Percentiles rank a stretch among this genome's conserved stretches.
These are phyloP conservation scores for Tulasnella calospora DNA, from an alignment of 768 basidiomycete species.

Conservation along the genomic window DNA sequence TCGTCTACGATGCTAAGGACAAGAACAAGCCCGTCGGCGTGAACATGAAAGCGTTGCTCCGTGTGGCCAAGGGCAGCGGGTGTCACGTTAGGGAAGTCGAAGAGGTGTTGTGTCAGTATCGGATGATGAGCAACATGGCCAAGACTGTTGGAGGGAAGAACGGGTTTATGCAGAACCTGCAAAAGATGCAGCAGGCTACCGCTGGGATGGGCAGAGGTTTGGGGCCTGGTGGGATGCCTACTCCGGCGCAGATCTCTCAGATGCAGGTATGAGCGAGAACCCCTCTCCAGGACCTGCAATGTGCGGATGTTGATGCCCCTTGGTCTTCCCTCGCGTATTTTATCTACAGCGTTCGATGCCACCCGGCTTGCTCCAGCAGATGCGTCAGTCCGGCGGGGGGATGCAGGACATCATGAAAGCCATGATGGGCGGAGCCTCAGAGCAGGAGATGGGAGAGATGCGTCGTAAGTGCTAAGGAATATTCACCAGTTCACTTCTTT, in stretches of 20 bases:
- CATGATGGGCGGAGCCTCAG: conserved; percentile 85
- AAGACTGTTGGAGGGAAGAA: conserved; percentile 97
- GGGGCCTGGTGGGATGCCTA: conserved; percentile 74
- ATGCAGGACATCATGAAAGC: conserved; percentile 98
- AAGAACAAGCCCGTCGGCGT: conserved; percentile 68
- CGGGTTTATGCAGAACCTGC: conserved; percentile 85
- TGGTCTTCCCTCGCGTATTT: conserved; percentile 11
- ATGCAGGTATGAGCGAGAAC: conserved; percentile 64
- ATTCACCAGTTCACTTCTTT: conserved; percentile 17
- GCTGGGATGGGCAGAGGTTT: conserved; percentile 78
- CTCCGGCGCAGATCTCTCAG: conserved; percentile 87
- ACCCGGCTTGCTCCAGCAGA: conserved; percentile 90
- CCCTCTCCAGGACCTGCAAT: neutral
- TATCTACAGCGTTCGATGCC: conserved; percentile 75
- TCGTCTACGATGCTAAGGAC: conserved; percentile 34
- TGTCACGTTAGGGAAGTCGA: conserved; percentile 97
- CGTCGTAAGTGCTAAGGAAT: conserved; percentile 53
- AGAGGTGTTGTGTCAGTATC: conserved; percentile 90
- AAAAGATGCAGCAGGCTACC: conserved; percentile 85
- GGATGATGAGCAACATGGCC: conserved; percentile 99
- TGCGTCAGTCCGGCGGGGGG: conserved; percentile 72
- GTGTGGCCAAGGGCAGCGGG: conserved; percentile 90
- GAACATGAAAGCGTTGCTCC: conserved; percentile 74
- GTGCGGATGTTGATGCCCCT: neutral
- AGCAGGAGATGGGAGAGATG: conserved; percentile 91